These are phyloP conservation scores for Penicillium sp. DNA, from an alignment of 2,329 filamentous ascomycete species.

Conservation along the genomic window DNA sequence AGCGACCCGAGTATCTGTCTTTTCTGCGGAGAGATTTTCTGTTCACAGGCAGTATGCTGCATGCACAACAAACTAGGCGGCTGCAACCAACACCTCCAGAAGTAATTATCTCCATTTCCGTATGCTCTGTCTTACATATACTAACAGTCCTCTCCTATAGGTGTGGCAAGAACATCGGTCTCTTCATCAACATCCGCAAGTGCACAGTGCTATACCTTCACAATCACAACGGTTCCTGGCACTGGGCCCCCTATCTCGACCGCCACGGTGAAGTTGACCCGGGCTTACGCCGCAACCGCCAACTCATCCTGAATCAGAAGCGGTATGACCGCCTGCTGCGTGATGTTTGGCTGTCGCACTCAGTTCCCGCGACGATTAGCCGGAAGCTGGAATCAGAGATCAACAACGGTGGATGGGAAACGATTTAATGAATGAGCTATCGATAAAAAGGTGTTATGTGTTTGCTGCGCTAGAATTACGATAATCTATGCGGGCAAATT, in stretches of 20 bases:
- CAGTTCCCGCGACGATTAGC: slow-evolving; percentile 81
- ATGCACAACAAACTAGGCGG: slow-evolving; percentile 68
- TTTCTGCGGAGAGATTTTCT: slow-evolving; percentile 95
- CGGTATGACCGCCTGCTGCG: slow-evolving; percentile 84
- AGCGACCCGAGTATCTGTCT: slow-evolving; percentile 87
- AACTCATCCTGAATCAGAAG: slow-evolving; percentile 88
- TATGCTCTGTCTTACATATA: not conserved
- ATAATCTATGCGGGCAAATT: not conserved
- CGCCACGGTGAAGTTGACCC: slow-evolving; percentile 92
- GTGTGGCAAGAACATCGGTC: slow-evolving; percentile 82
- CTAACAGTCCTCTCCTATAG: slow-evolving; percentile 44
- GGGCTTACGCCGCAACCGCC: slow-evolving; percentile 79
- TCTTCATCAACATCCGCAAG: slow-evolving; percentile 95
- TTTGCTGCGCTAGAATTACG: slow-evolving; percentile 4
- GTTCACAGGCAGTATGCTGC: slow-evolving; percentile 89
- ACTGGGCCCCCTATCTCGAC: slow-evolving; percentile 87
- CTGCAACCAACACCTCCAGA: slow-evolving; percentile 82
- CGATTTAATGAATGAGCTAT: slow-evolving; percentile 29
- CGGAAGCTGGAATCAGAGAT: slow-evolving; percentile 89
- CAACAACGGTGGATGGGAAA: slow-evolving; percentile 98
- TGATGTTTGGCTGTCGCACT: slow-evolving; percentile 79
- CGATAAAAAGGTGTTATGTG: slow-evolving; percentile 5
- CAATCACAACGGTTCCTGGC: slow-evolving; percentile 73
- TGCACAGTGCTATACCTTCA: slow-evolving; percentile 88
- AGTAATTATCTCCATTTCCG: slow-evolving; percentile 51